Evolutionary conservation across 805 yeast species (phyloP).

Genomic region (Metschnikowia gelsemii): DNA sequence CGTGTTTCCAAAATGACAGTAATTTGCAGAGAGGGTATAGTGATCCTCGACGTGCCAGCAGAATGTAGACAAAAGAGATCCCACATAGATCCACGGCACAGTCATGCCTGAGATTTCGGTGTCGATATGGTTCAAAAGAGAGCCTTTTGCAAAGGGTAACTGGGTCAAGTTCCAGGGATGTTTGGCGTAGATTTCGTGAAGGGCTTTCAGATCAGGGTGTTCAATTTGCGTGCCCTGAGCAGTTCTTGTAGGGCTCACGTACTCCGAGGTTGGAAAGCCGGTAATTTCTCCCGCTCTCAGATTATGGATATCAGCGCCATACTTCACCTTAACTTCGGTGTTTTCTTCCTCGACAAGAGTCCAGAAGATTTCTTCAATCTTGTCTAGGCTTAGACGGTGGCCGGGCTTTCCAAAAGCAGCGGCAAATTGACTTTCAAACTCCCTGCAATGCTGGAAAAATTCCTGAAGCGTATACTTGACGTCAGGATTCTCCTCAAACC

Average conservation of each 20-base stretch:
- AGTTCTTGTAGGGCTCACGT: slow-evolving; percentile 24
- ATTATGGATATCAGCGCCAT: slow-evolving; percentile 85
- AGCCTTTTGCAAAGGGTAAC: slow-evolving; percentile 67
- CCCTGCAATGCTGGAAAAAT: slow-evolving; percentile 56
- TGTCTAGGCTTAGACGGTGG: slow-evolving; percentile 39
- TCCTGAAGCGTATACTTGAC: slow-evolving; percentile 54
- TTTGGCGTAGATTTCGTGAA: slow-evolving; percentile 36
- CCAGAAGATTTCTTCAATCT: slow-evolving; percentile 72
- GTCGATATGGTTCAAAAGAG: slow-evolving; percentile 63
- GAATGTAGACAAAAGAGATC: slow-evolving; percentile 84
- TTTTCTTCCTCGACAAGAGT: slow-evolving; percentile 39
- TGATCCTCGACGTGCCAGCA: slow-evolving; percentile 98
- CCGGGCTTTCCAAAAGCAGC: slow-evolving; percentile 26
- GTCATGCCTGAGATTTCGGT: slow-evolving; percentile 88
- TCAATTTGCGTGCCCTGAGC: slow-evolving; percentile 8
- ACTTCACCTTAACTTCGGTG: slow-evolving; percentile 58
- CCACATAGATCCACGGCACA: slow-evolving; percentile 91
- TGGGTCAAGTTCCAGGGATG: slow-evolving; percentile 78
- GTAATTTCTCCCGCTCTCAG: slow-evolving; percentile 62
- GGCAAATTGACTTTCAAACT: slow-evolving; percentile 47
- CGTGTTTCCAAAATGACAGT: slow-evolving; percentile 85
- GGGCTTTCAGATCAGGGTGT: slow-evolving; percentile 16
- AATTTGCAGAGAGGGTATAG: slow-evolving; percentile 85
- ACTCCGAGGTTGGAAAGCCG: slow-evolving; percentile 59
- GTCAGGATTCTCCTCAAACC: slow-evolving; percentile 69